Percentiles rank a stretch among this genome's conserved stretches.
Conservation (phyloP, 1,284 basidiomycete species). For the Tilletia caries region DNA sequence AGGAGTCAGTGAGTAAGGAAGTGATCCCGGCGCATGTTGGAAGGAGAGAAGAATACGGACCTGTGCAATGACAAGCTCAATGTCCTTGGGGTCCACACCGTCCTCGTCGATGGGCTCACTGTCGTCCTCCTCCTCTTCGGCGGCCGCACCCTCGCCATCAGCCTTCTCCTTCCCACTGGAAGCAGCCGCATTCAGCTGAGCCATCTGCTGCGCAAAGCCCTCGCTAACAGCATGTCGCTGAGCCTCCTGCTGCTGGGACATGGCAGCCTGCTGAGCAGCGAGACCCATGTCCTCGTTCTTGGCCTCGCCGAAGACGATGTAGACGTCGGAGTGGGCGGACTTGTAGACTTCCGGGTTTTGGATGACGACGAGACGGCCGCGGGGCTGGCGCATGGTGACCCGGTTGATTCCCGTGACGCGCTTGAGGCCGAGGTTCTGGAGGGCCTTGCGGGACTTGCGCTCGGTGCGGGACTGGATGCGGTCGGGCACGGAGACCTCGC, state of each 20-base stretch:
- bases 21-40: neutral
- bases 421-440: constrained; percentile 60
- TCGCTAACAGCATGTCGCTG: constrained; percentile 64
- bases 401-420: constrained; percentile 87
- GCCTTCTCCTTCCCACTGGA: constrained; percentile 56
- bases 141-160: constrained; percentile 22
- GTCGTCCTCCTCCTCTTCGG: constrained; percentile 53
- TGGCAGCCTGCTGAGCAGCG: constrained; percentile 67
- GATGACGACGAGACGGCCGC: constrained; percentile 91
- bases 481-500: constrained; percentile 77
- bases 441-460: constrained; percentile 51
- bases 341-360: constrained; percentile 95
- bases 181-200: constrained; percentile 66
- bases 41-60: constrained; percentile 28
- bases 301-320: constrained; percentile 98
- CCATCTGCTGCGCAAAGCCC: constrained; percentile 41
- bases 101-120: constrained; percentile 55
- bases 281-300: constrained; percentile 92
- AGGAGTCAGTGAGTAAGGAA: neutral
- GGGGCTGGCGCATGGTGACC: constrained; percentile 88
- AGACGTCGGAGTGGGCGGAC: constrained; percentile 91
- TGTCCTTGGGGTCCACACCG: constrained; percentile 80
- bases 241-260: constrained; percentile 70
- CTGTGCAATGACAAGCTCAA: constrained; percentile 84
- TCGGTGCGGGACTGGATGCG: constrained; percentile 71